These are phyloP conservation scores for Xylaria flabelliformis DNA, from an alignment of 495 filamentous ascomycete species.

Conservation along the genomic window DNA sequence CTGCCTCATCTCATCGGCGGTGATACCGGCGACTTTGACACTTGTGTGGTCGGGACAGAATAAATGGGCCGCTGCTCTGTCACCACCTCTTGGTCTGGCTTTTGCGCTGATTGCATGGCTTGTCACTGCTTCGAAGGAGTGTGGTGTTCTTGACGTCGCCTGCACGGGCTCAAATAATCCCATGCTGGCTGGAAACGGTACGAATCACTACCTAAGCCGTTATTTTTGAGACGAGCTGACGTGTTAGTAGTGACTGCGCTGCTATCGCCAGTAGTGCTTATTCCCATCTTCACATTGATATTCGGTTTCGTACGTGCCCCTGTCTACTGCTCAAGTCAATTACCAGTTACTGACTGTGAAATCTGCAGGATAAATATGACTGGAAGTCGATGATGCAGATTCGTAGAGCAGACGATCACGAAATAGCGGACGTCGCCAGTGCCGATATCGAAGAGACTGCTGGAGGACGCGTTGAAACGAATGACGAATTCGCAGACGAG, in stretches of 20 bases:
- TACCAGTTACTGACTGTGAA: neutral
- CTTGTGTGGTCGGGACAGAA: conserved; percentile 86
- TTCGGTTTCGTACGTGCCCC: conserved; percentile 13
- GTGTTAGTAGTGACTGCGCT: conserved; percentile 62
- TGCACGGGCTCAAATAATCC: conserved; percentile 85
- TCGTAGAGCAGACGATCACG: conserved; percentile 81
- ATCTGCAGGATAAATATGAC: conserved; percentile 75
- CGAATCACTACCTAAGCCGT: conserved; percentile 3
- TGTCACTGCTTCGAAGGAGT: conserved; percentile 82
- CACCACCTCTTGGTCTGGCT: conserved; percentile 77
- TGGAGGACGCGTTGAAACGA: conserved; percentile 48
- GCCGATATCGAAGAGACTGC: conserved; percentile 65
- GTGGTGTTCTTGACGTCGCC: conserved; percentile 71
- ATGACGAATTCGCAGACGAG: conserved; percentile 60
- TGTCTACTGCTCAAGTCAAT: neutral
- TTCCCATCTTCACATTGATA: conserved; percentile 75
- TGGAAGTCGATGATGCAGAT: conserved; percentile 87
- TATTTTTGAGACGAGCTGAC: neutral
- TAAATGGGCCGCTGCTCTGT: conserved; percentile 75
- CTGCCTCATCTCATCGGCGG: conserved; percentile 85
- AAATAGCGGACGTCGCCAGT: conserved; percentile 70
- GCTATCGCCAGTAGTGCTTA: conserved; percentile 78
- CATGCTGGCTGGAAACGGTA: conserved; percentile 82
- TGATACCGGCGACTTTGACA: conserved; percentile 81
- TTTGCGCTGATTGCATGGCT: conserved; percentile 88